These are phyloP conservation scores for Coemansia sp. DNA, from an alignment of 192 early-diverging fungal species.

Conservation along the genomic window DNA sequence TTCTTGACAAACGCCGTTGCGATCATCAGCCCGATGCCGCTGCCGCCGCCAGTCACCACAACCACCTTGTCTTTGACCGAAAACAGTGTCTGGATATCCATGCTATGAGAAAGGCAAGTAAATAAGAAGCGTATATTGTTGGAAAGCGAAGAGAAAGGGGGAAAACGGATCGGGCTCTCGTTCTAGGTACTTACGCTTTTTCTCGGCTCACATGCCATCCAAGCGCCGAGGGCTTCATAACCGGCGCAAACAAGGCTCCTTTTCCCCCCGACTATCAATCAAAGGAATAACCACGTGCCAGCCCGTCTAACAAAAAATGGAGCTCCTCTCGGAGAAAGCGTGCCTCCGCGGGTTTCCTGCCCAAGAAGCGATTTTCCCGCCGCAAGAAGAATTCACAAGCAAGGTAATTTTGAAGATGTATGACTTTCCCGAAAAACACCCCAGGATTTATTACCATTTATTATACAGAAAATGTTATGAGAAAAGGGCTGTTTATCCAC, in stretches of 20 bases:
- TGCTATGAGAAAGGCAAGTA: not conserved
- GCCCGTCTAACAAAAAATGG: no score
- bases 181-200: not conserved
- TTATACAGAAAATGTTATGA: constrained; percentile 13
- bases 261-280: no score
- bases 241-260: no score
- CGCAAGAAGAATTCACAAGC: no score
- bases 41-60: constrained; percentile 75
- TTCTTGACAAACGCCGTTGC: constrained; percentile 73
- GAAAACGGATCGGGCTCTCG: not conserved
- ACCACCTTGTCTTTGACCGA: constrained; percentile 76
- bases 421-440: not conserved
- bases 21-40: constrained; percentile 61
- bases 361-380: no score
- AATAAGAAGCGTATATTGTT: not conserved
- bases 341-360: no score
- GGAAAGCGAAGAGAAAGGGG: not conserved
- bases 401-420: not conserved
- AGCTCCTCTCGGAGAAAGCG: no score
- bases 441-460: constrained; percentile 12
- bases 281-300: no score
- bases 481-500: constrained; percentile 58
- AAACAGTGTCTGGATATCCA: constrained; percentile 61
- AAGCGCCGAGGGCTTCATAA: no score
- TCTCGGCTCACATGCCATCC: no score